A percentile compares a stretch with the other conserved stretches of the same genome.
Evolutionary conservation across 192 early-diverging fungal species (phyloP).

Genomic region (Geranomyces michiganensis): DNA sequence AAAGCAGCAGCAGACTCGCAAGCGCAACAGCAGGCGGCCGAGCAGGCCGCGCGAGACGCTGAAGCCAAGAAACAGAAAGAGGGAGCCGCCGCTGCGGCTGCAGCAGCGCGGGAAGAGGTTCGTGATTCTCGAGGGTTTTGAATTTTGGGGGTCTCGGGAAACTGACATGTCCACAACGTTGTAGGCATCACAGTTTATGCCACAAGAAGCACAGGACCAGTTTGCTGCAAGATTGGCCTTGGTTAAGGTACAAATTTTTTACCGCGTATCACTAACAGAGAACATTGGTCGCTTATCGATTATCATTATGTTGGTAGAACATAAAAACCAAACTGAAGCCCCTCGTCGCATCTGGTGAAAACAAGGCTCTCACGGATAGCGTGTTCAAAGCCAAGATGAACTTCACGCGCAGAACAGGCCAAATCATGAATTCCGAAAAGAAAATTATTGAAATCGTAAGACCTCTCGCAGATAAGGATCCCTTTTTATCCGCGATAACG

Average conservation of each 20-base stretch:
- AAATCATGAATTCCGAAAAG: constrained; percentile 33
- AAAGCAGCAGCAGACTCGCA: background rate
- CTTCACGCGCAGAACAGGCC: constrained; percentile 35
- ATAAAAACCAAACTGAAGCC: constrained; percentile 40
- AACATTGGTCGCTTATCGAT: background rate
- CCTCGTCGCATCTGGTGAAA: background rate
- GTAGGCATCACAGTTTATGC: background rate
- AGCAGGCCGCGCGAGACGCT: constrained; percentile 10
- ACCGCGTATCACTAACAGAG: no score
- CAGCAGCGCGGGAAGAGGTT: background rate
- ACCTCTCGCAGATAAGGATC: no score
- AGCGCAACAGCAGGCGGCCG: background rate
- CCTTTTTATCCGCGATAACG: background rate
- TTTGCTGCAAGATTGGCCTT: background rate
- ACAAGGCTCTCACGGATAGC: background rate
- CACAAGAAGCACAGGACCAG: background rate
- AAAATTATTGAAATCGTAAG: constrained; percentile 40
- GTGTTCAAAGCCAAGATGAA: constrained; percentile 32
- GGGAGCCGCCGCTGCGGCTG: background rate
- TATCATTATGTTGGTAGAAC: background rate
- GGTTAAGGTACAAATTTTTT: constrained; percentile 1
- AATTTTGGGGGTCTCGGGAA: no score
- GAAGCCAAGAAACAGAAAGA: background rate
- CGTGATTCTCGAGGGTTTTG: background rate
- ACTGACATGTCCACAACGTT: background rate